phyloP scores from a whole-genome alignment of 768 basidiomycete species.

The Lentinus brumalis region DNA sequence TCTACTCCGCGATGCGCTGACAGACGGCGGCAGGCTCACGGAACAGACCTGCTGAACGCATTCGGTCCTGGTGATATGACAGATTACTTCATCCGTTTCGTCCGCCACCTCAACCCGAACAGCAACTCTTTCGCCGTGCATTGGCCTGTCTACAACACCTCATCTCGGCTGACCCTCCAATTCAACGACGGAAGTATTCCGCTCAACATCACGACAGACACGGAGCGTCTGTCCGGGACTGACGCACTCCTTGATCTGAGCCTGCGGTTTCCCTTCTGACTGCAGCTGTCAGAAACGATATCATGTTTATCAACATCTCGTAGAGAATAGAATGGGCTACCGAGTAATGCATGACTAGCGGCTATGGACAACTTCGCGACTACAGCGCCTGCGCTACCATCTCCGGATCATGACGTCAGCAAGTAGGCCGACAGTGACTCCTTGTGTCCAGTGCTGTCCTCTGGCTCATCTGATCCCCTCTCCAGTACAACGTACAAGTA shows the following conservation, averaged over 20 bases:
- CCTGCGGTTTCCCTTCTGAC: constrained; percentile 4
- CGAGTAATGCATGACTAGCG: too few species aligned
- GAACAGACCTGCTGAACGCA: constrained; percentile 43
- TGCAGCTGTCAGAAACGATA: constrained; percentile 36
- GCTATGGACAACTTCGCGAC: too few species aligned
- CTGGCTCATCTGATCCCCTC: too few species aligned
- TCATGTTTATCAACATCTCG: too few species aligned
- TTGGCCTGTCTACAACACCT: constrained; percentile 22
- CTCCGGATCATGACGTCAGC: too few species aligned
- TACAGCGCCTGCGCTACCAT: too few species aligned
- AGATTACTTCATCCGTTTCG: constrained; percentile 50
- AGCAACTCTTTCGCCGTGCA: constrained; percentile 7
- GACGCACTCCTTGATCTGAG: background rate
- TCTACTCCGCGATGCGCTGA: background rate
- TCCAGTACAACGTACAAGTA: too few species aligned
- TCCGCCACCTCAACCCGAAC: constrained; percentile 47
- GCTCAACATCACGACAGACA: background rate
- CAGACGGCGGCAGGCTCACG: constrained; percentile 38
- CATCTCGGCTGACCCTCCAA: background rate
- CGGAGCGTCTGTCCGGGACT: background rate
- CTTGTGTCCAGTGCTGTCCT: too few species aligned
- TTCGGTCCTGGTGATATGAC: constrained; percentile 47
- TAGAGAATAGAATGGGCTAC: too few species aligned
- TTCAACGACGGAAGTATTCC: background rate
- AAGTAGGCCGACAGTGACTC: too few species aligned